Conservation (phyloP, 2,329 filamentous ascomycete genomes). For the Pestalotiopsis sp. region DNA sequence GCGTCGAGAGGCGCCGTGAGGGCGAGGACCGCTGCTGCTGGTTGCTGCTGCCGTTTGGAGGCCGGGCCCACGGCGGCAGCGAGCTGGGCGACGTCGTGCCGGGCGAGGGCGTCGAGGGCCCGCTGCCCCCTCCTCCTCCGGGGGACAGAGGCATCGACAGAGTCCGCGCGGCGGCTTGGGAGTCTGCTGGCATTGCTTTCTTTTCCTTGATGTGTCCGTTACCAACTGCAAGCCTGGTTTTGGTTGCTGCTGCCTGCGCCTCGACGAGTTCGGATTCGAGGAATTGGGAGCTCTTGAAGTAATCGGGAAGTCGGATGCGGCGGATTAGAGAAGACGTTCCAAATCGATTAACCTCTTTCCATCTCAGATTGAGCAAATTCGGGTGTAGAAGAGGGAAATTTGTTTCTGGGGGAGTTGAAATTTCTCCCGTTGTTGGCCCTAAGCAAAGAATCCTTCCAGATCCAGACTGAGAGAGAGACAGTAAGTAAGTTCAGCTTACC, state of each 20-base stretch:
- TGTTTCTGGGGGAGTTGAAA: background rate
- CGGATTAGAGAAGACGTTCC: background rate
- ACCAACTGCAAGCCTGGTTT: no score
- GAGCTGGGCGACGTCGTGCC: slow-evolving; percentile 36
- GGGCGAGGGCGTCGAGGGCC: slow-evolving; percentile 24
- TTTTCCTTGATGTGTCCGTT: background rate
- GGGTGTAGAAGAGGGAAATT: background rate
- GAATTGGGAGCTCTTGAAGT: background rate
- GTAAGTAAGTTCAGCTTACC: background rate
- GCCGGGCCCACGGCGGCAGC: slow-evolving; percentile 44
- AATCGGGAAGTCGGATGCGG: background rate
- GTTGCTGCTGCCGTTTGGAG: slow-evolving; percentile 15
- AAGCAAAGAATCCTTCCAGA: background rate
- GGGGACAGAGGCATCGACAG: slow-evolving; percentile 45
- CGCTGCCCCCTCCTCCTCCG: slow-evolving; percentile 15
- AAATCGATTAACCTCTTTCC: background rate
- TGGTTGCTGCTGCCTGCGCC: background rate
- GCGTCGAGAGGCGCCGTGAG: slow-evolving; percentile 43
- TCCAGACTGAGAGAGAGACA: background rate
- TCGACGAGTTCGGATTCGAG: background rate
- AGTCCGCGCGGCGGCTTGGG: slow-evolving; percentile 50
- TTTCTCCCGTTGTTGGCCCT: background rate
- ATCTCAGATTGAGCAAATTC: background rate
- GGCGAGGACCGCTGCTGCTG: slow-evolving; percentile 20
- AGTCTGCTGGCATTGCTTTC: slow-evolving; percentile 50